Percentiles rank a stretch among this genome's conserved stretches.
phyloP scores from a whole-genome alignment of 2,329 filamentous ascomycete species.

The Penicillium sp. region DNA sequence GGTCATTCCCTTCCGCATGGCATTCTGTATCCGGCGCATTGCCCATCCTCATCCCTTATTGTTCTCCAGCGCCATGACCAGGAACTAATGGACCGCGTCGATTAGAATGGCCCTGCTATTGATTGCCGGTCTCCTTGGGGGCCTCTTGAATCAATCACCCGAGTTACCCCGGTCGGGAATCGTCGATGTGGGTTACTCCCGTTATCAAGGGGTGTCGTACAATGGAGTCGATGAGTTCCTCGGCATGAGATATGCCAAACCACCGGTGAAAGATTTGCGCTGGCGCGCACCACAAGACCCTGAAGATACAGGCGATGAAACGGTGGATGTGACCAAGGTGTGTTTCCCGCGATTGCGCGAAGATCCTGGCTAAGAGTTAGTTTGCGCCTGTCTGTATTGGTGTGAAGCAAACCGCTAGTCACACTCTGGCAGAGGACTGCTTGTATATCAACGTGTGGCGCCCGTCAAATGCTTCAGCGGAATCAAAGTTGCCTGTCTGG shows the following conservation, averaged over 20 bases:
- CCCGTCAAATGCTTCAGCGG: constrained; percentile 23
- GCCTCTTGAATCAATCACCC: constrained; percentile 5
- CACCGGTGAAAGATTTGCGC: constrained; percentile 57
- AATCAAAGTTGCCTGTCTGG: constrained; percentile 56
- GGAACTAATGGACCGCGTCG: too few relatives aligned
- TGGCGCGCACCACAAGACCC: constrained; percentile 62
- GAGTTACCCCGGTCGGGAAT: constrained; percentile 11
- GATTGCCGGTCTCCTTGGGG: constrained; percentile 5
- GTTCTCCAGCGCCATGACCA: too few relatives aligned
- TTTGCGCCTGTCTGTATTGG: constrained; percentile 54
- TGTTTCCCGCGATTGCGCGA: not conserved
- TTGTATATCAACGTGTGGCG: constrained; percentile 33
- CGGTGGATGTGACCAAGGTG: constrained; percentile 50
- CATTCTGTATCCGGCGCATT: too few relatives aligned
- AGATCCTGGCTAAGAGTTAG: constrained; percentile 8
- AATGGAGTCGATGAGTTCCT: constrained; percentile 63
- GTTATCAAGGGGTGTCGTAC: constrained; percentile 52
- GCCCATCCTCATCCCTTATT: too few relatives aligned
- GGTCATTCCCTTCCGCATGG: too few relatives aligned
- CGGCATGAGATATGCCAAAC: constrained; percentile 63
- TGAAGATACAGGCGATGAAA: constrained; percentile 10
- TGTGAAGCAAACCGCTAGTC: constrained; percentile 57
- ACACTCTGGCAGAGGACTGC: constrained; percentile 39
- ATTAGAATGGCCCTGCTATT: not conserved
- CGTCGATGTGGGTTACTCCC: constrained; percentile 59